Evolutionary conservation across 106 monocot genomes (phyloP).

Genomic region (Apostasia shenzhenica): DNA sequence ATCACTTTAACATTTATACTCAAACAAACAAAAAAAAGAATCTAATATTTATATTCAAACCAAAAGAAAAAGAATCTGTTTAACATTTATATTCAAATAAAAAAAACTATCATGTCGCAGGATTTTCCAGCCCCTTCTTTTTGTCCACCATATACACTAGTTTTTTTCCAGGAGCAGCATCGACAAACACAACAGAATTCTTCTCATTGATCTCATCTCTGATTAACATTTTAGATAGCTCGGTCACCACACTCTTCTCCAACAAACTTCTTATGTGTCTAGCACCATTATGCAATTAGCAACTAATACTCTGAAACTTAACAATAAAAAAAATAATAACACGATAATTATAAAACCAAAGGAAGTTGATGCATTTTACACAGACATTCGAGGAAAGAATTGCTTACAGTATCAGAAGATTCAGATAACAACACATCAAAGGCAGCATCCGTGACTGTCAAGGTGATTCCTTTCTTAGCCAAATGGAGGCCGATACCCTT

Average conservation of each 20-base stretch:
- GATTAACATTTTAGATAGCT: constrained; percentile 64
- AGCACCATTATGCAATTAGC: constrained; percentile 33
- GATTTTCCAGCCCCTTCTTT: constrained; percentile 48
- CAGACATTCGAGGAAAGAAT: too few relatives aligned
- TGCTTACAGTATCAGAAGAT: constrained; percentile 8
- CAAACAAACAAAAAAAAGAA: too few relatives aligned
- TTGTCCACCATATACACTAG: constrained; percentile 46
- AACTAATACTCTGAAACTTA: too few relatives aligned
- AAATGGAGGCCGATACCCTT: constrained; percentile 49
- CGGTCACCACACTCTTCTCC: constrained; percentile 78
- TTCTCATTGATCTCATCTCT: constrained; percentile 56
- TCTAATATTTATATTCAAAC: too few relatives aligned
- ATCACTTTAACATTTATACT: too few relatives aligned
- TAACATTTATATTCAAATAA: too few relatives aligned
- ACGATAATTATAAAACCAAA: too few relatives aligned
- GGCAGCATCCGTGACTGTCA: constrained; percentile 55
- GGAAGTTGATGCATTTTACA: not conserved
- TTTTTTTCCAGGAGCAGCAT: constrained; percentile 33
- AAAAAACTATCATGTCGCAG: constrained; percentile 14
- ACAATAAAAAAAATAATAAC: too few relatives aligned
- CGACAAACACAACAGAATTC: constrained; percentile 50
- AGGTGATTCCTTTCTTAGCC: constrained; percentile 47
- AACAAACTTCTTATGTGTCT: constrained; percentile 74
- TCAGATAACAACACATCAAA: constrained; percentile 50
- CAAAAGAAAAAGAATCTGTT: too few relatives aligned